These are phyloP conservation scores for Tolypocladium capitatum DNA, from an alignment of 2,329 filamentous ascomycete genomes.

Conservation along the genomic window DNA sequence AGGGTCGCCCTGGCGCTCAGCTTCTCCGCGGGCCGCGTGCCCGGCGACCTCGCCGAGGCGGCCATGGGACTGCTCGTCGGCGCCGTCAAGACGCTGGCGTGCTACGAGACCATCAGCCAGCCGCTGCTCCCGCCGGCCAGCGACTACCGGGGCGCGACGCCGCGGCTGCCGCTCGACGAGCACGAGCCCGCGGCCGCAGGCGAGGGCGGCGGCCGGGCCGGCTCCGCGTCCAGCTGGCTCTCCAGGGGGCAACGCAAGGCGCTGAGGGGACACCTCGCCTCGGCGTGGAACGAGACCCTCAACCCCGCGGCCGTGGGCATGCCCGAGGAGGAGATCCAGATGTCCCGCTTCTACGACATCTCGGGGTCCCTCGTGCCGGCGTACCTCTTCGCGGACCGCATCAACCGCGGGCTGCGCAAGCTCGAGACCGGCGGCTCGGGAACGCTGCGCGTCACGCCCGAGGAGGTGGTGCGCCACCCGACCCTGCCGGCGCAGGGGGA, in stretches of 20 bases:
- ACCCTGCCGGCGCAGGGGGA: constrained; percentile 37
- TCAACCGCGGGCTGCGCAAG: constrained; percentile 28
- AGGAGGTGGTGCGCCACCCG: constrained; percentile 36
- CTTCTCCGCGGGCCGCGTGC: constrained; percentile 32
- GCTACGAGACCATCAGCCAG: constrained; percentile 30
- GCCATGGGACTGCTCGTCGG: constrained; percentile 31
- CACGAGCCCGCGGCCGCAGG: constrained; percentile 3
- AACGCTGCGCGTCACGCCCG: constrained; percentile 26
- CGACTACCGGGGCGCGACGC: constrained; percentile 21
- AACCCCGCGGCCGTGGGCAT: constrained; percentile 24
- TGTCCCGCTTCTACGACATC: constrained; percentile 36
- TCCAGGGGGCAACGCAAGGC: constrained; percentile 25
- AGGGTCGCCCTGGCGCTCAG: constrained; percentile 29
- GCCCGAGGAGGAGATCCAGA: constrained; percentile 26
- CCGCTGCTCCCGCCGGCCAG: constrained; percentile 29
- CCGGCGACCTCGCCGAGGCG: constrained; percentile 26
- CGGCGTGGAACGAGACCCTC: constrained; percentile 31
- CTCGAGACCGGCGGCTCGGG: constrained; percentile 23
- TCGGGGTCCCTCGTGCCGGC: constrained; percentile 37
- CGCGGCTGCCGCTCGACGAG: constrained; percentile 26
- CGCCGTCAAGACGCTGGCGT: constrained; percentile 31
- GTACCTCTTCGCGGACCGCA: constrained; percentile 28
- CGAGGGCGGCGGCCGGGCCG: background rate
- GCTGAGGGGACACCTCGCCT: constrained; percentile 27
- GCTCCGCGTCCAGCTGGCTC: constrained; percentile 13